These are phyloP conservation scores for Melocanna baccifera DNA, from an alignment of 176 grass and related monocot species.

Conservation along the genomic window DNA sequence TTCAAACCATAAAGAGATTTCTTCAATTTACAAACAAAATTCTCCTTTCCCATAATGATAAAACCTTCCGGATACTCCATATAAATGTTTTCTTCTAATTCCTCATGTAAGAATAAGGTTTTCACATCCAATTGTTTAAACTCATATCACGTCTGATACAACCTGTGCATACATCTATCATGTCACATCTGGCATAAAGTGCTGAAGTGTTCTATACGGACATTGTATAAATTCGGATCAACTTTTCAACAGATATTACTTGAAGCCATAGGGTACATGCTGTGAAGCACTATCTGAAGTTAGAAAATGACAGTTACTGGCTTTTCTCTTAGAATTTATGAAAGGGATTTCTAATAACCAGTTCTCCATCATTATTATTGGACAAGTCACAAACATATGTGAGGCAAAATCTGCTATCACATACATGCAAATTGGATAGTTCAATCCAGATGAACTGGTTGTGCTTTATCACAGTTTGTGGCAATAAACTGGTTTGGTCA, in stretches of 20 bases:
- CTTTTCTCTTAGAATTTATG: not conserved
- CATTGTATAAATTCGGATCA: too few relatives aligned
- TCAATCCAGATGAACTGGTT: not conserved
- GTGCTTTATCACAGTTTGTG: not conserved
- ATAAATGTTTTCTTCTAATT: too few relatives aligned
- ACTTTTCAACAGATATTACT: constrained; percentile 18
- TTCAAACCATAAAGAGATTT: too few relatives aligned
- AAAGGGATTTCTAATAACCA: not conserved
- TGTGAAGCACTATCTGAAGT: not conserved
- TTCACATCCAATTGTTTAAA: too few relatives aligned
- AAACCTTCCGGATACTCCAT: too few relatives aligned
- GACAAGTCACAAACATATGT: not conserved
- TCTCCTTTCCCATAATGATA: too few relatives aligned
- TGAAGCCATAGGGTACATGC: not conserved
- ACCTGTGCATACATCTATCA: too few relatives aligned
- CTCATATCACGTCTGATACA: too few relatives aligned
- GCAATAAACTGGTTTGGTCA: not conserved
- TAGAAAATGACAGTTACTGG: constrained; percentile 1
- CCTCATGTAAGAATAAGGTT: too few relatives aligned
- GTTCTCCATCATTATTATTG: not conserved
- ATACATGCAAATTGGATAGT: not conserved
- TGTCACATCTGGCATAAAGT: too few relatives aligned
- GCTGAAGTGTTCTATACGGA: too few relatives aligned
- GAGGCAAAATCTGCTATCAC: not conserved
- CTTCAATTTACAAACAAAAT: too few relatives aligned